These are phyloP conservation scores for Pharus latifolius DNA, from an alignment of 176 grass and related monocot species.

Conservation along the genomic window DNA sequence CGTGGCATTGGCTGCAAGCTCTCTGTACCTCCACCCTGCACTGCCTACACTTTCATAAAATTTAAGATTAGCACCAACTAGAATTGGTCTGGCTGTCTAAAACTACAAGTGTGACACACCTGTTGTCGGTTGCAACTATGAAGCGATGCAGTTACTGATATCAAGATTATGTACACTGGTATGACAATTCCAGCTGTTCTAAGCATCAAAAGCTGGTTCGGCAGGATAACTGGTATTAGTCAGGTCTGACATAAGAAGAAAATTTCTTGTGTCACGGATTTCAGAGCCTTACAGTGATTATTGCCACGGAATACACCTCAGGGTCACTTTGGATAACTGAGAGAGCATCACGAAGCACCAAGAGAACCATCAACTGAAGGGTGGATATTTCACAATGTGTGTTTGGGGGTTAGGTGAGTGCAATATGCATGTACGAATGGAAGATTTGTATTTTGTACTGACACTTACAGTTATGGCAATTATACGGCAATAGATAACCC, in stretches of 20 bases:
- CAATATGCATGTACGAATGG: not conserved
- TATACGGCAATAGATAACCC: conserved; percentile 41
- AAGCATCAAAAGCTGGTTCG: conserved; percentile 40
- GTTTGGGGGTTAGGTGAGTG: not conserved
- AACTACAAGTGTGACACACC: not conserved
- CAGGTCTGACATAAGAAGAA: not conserved
- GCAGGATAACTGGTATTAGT: not conserved
- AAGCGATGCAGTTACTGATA: conserved; percentile 27
- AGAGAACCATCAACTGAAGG: conserved; percentile 48
- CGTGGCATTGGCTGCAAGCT: conserved; percentile 3
- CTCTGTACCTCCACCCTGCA: not conserved
- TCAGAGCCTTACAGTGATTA: conserved; percentile 38
- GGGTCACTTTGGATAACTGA: conserved; percentile 24
- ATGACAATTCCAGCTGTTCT: conserved; percentile 46
- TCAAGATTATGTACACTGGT: conserved; percentile 45
- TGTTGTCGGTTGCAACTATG: conserved; percentile 24
- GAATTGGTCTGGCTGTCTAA: not conserved
- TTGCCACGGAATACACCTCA: conserved; percentile 24
- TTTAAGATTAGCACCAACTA: too few species aligned
- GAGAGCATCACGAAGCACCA: conserved; percentile 43
- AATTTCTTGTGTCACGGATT: not conserved
- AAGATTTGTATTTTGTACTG: not conserved
- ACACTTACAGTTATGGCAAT: conserved; percentile 46
- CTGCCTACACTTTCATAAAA: not conserved
- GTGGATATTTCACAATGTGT: not conserved